These are phyloP conservation scores for Elsinoe ampelina DNA, from an alignment of 2,329 filamentous ascomycete genomes.

Conservation along the genomic window DNA sequence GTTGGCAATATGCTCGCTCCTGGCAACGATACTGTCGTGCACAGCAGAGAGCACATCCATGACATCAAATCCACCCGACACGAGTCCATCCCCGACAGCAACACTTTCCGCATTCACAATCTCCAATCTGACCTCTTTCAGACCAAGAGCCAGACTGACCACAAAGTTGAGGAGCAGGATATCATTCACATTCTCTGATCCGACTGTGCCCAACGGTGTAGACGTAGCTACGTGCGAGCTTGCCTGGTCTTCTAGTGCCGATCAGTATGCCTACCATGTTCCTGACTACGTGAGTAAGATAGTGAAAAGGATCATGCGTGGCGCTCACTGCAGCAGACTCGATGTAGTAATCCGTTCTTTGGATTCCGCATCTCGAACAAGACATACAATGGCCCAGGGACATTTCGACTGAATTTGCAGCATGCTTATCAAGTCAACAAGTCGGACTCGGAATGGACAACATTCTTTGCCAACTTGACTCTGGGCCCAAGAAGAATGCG, in stretches of 20 bases:
- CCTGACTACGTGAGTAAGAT: slow-evolving; percentile 12
- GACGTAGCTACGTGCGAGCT: slow-evolving; percentile 6
- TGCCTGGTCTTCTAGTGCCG: slow-evolving; percentile 6
- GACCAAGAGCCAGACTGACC: neutral
- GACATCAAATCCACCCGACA: too few relatives aligned
- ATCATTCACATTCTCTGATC: neutral
- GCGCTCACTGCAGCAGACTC: neutral
- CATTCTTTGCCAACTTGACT: neutral
- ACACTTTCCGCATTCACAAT: neutral
- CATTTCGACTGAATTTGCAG: slow-evolving; percentile 13
- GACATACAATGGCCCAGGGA: slow-evolving; percentile 7
- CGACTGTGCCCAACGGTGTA: neutral
- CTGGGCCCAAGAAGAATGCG: neutral
- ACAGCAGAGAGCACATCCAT: too few relatives aligned
- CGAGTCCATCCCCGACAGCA: too few relatives aligned
- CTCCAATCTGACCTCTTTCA: neutral
- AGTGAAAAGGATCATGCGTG: too few relatives aligned
- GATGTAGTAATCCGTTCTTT: slow-evolving; percentile 12
- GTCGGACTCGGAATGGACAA: neutral
- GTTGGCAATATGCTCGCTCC: too few relatives aligned
- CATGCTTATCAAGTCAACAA: slow-evolving; percentile 7
- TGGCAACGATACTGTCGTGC: too few relatives aligned
- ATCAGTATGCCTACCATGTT: neutral
- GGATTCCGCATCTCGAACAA: slow-evolving; percentile 15
- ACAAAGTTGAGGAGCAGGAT: neutral